Base-by-base conservation (phyloP, 1,139 yeast species). In the Petasospora rhodanensis region DNA sequence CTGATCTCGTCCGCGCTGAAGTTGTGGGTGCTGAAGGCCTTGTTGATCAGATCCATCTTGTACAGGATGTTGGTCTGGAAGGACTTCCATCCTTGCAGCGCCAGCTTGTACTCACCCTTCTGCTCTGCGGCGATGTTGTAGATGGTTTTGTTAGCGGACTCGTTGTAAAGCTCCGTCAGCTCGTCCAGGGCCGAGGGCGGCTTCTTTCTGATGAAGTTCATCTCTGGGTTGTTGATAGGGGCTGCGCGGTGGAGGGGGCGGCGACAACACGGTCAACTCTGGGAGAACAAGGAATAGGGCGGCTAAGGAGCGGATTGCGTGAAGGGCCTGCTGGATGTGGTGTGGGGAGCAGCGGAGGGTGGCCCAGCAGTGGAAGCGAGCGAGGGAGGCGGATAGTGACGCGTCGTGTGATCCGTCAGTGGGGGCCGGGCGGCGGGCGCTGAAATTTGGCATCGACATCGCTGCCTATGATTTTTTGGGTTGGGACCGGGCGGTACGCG, bases 1-100 rank as follows among this genome's bases (percentile, higher is more conserved):
- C 56, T 55, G 2, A 54, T 25, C 35, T 62, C 68, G 59, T 73
- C 53, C 63, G 61, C 44, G 48, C 70, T 46, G 63, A 63, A 62
- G 56, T 72, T 50, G 55, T 66, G 39, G 59, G 49, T 45, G 9
- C 58, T 52, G 41, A 60, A 53, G 10, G 58, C 56, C 40, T 68
- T 70, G 31, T 77, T 81, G 35, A 79, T 66, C 11, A 61, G 47
- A 23, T 78, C 82, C 26, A 79, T 57, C 46, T 73, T 74, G 52
- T 63, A 74, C 33, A 76, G 62, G 9, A 78, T 64, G 32, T 73
- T 68, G 2, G 83, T 76, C 44, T 78, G 84, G 14, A 81, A 58
- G 7, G 77, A 65, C 47, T 76, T 79, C 89, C 89, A 81, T 3
- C 87, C 87, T 45, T 70, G 73, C 18, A 78, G 58, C 2, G 89